These are phyloP conservation scores for Candida silvicultrix DNA, from an alignment of 805 yeast species.

Conservation along the genomic window DNA sequence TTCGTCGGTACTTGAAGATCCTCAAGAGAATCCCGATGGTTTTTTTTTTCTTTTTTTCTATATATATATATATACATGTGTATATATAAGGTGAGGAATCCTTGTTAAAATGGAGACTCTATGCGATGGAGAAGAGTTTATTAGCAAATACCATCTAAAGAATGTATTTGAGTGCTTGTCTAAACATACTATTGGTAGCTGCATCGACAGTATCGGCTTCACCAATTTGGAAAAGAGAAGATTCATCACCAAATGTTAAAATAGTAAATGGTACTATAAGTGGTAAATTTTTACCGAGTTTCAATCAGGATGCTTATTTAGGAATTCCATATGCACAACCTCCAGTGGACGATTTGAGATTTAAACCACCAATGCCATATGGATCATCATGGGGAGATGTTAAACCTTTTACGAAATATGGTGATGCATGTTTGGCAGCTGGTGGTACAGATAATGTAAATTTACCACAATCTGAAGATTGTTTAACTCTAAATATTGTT, in stretches of 20 bases:
- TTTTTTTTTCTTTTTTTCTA: too few species aligned
- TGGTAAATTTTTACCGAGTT: conserved; percentile 7
- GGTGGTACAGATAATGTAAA: conserved; percentile 6
- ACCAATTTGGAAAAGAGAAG: not conserved
- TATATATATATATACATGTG: too few species aligned
- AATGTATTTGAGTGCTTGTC: not conserved
- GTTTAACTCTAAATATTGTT: conserved; percentile 23
- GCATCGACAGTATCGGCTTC: not conserved
- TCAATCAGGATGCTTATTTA: conserved; percentile 12
- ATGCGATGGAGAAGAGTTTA: too few species aligned
- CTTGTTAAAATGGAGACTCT: too few species aligned
- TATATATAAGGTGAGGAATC: too few species aligned
- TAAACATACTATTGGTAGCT: too few species aligned
- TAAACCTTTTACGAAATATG: conserved; percentile 14
- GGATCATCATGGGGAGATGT: conserved; percentile 8
- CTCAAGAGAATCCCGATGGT: too few species aligned
- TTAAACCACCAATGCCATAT: conserved; percentile 15
- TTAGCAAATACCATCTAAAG: too few species aligned
- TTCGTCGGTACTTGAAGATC: too few species aligned
- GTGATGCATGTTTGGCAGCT: conserved; percentile 19
- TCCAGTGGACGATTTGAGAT: conserved; percentile 21
- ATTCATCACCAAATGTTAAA: not conserved
- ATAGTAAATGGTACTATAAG: conserved; percentile 10
- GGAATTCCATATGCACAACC: conserved; percentile 26
- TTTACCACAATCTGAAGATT: conserved; percentile 21